These are phyloP conservation scores for Salmacisia buchloeana DNA, from an alignment of 1,284 basidiomycete genomes.

Conservation along the genomic window DNA sequence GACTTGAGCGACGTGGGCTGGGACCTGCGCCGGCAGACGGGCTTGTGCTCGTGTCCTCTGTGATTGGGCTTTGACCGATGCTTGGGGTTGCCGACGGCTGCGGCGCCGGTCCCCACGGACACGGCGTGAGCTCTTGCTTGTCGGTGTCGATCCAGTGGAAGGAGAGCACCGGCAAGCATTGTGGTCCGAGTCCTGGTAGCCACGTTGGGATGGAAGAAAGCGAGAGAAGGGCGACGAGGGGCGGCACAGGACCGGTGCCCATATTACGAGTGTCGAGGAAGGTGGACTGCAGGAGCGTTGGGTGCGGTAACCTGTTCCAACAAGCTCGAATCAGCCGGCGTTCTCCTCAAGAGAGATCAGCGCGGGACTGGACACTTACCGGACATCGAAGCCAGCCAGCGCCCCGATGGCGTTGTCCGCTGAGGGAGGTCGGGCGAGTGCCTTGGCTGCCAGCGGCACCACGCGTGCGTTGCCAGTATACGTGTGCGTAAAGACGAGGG, in stretches of 20 bases:
- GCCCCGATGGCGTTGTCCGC: constrained; percentile 11
- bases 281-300: constrained; percentile 27
- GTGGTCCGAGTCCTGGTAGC: constrained; percentile 35
- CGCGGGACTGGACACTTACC: not conserved
- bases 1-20: not conserved
- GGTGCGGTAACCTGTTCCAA: constrained; percentile 30
- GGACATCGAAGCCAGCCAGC: not conserved
- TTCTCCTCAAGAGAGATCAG: constrained; percentile 10
- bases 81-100: no score
- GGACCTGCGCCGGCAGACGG: not conserved
- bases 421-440: not conserved
- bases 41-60: not conserved
- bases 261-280: constrained; percentile 18
- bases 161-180: constrained; percentile 44
- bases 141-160: constrained; percentile 32
- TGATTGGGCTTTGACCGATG: constrained; percentile 2
- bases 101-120: constrained; percentile 35
- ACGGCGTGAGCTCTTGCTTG: constrained; percentile 27
- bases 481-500: constrained; percentile 24
- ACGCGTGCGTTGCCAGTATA: constrained; percentile 32
- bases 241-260: constrained; percentile 6
- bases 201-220: constrained; percentile 33
- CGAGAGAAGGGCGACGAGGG: constrained; percentile 36
- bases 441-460: constrained; percentile 17
- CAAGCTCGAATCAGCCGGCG: not conserved